A percentile compares a stretch with the other conserved stretches of the same genome.
Conservation (phyloP, 1,139 yeast species). For the Hemisphaericaspora xylanilytica region DNA sequence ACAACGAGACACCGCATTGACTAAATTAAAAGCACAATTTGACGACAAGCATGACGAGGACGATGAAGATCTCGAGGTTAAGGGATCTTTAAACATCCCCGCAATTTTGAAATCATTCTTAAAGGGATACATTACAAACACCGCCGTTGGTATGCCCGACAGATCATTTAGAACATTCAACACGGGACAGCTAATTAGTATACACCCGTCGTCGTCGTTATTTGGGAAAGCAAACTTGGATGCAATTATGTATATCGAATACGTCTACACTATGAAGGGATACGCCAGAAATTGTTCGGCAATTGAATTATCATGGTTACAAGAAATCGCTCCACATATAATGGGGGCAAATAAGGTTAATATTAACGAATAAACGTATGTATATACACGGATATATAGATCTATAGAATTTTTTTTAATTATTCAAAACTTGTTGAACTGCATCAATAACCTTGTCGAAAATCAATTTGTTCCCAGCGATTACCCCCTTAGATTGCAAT, state of each 20-base stretch:
- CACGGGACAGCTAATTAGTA: constrained; percentile 75
- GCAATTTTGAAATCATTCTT: constrained; percentile 72
- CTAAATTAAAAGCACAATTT: constrained; percentile 28
- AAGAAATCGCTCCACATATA: constrained; percentile 74
- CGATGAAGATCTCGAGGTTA: constrained; percentile 21
- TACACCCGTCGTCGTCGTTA: constrained; percentile 89
- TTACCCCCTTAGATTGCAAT: constrained; percentile 80
- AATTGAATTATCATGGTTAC: constrained; percentile 84
- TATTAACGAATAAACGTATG: constrained; percentile 10
- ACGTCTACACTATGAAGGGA: constrained; percentile 88
- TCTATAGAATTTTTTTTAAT: background rate
- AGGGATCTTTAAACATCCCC: constrained; percentile 49
- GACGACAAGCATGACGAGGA: constrained; percentile 19
- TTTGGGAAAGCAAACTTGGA: constrained; percentile 77
- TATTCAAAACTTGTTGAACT: constrained; percentile 38
- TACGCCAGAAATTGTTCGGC: constrained; percentile 87
- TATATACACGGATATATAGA: constrained; percentile 1
- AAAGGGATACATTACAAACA: constrained; percentile 76
- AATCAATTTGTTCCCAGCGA: constrained; percentile 72
- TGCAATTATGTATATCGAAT: constrained; percentile 92
- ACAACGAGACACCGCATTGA: constrained; percentile 28
- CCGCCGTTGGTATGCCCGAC: constrained; percentile 95
- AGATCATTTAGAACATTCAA: constrained; percentile 83
- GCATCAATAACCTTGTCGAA: constrained; percentile 64
- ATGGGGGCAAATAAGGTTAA: constrained; percentile 43